phyloP scores from a whole-genome alignment of 1,139 yeast genomes.

The Schizosaccharomyces versatilis region DNA sequence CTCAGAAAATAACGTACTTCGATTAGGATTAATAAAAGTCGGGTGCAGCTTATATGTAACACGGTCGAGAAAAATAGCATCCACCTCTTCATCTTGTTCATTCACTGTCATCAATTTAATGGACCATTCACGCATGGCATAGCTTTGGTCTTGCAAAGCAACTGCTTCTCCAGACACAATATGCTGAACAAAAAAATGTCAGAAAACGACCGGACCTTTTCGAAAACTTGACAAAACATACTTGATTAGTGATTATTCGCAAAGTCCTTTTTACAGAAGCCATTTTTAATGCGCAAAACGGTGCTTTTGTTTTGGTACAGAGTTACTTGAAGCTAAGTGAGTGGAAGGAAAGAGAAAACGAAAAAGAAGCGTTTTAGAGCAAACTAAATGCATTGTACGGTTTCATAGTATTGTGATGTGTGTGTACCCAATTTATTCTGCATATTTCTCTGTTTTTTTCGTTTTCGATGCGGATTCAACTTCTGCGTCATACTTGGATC shows the following conservation, averaged over 20 bases:
- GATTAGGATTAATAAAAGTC: conserved; percentile 71
- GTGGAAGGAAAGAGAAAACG: too few species aligned
- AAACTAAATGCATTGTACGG: too few species aligned
- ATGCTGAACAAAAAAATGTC: neutral
- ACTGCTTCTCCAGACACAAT: conserved; percentile 2
- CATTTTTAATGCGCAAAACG: conserved; percentile 7
- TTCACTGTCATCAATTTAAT: conserved; percentile 56
- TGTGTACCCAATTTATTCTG: too few species aligned
- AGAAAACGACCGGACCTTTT: neutral
- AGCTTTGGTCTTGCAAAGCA: conserved; percentile 16
- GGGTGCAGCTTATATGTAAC: conserved; percentile 89
- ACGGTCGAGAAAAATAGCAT: conserved; percentile 75
- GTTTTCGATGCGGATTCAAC: too few species aligned
- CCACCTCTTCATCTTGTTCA: conserved; percentile 57
- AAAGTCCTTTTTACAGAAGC: conserved; percentile 1
- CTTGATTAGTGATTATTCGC: conserved; percentile 3
- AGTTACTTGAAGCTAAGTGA: too few species aligned
- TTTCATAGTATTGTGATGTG: too few species aligned
- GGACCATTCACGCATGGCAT: conserved; percentile 92
- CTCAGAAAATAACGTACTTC: conserved; percentile 19
- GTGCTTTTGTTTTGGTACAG: too few species aligned
- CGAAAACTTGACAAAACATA: neutral
- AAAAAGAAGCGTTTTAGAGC: too few species aligned
- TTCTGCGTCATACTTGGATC: too few species aligned
- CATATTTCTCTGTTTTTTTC: too few species aligned